Percentiles rank a stretch among this genome's conserved stretches.
phyloP scores from a whole-genome alignment of 1,284 basidiomycete genomes.

The Apiotrichum gamsii region DNA sequence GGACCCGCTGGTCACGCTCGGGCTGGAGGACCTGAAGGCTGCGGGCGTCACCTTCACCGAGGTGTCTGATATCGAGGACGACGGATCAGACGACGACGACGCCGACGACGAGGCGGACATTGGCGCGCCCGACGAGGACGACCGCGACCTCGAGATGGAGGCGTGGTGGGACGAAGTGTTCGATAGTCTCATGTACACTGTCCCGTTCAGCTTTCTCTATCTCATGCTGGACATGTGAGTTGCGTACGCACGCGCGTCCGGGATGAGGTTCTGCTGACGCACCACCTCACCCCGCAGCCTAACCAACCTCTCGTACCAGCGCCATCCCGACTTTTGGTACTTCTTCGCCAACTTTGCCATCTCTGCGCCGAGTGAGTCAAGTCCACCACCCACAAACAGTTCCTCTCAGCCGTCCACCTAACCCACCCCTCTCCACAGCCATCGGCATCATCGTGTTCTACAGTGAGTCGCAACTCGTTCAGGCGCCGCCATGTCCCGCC shows the following conservation, averaged over 20 bases:
- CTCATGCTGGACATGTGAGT: conserved; percentile 45
- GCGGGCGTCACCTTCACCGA: conserved; percentile 13
- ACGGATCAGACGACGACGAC: conserved; percentile 1
- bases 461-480: conserved; percentile 22
- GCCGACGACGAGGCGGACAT: conserved; percentile 4
- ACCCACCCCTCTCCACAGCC: too few species aligned
- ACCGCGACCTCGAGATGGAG: conserved; percentile 5
- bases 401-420: too few species aligned
- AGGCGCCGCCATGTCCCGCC: neutral
- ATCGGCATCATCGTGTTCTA: conserved; percentile 38
- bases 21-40: conserved; percentile 10
- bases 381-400: too few species aligned
- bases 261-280: neutral
- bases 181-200: conserved; percentile 37
- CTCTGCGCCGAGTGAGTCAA: conserved; percentile 10
- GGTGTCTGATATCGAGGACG: neutral
- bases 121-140: conserved; percentile 2
- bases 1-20: conserved; percentile 17
- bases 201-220: conserved; percentile 43
- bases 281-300: conserved; percentile 13
- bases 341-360: conserved; percentile 15
- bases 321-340: conserved; percentile 3
- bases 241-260: neutral
- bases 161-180: conserved; percentile 44
- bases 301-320: conserved; percentile 14